Conservation (phyloP, 345 rosid genomes). For the Erodium maritimum region DNA sequence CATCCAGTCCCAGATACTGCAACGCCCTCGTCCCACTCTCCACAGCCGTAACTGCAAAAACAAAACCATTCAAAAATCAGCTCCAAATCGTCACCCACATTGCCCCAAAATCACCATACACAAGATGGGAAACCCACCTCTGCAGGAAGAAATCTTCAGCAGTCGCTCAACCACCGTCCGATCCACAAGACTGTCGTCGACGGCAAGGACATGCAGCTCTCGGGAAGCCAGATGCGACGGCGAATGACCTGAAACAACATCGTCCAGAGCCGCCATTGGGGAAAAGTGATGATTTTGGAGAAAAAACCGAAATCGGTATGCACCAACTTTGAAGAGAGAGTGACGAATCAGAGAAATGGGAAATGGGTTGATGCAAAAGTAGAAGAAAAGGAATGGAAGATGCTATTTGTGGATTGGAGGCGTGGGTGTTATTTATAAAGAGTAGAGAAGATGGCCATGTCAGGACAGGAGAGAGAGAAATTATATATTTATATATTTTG, state of each 20-base stretch:
- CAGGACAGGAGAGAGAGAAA: not conserved
- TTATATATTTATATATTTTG: not conserved
- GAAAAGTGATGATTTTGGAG: not conserved
- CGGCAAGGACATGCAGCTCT: conserved; percentile 76
- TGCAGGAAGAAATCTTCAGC: conserved; percentile 53
- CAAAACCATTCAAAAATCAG: not conserved
- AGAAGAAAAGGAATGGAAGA: not conserved
- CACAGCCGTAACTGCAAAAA: conserved; percentile 49
- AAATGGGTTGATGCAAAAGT: not conserved
- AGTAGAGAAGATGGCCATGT: no score
- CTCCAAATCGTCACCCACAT: not conserved
- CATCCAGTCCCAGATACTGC: conserved; percentile 74
- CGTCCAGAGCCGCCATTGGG: not conserved
- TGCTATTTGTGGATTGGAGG: not conserved
- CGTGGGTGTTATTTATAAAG: not conserved
- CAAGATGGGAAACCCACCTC: conserved; percentile 25
- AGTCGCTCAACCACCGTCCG: conserved; percentile 54
- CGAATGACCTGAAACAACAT: not conserved
- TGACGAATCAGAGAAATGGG: not conserved
- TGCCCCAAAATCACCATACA: not conserved
- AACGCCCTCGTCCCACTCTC: conserved; percentile 65
- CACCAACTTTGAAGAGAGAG: not conserved
- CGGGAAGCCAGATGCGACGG: not conserved
- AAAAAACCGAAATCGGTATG: not conserved
- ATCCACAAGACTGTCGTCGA: conserved; percentile 63